Base-by-base conservation (phyloP, 108 stramenopile genomes). In the Skeletonema potamos region DNA sequence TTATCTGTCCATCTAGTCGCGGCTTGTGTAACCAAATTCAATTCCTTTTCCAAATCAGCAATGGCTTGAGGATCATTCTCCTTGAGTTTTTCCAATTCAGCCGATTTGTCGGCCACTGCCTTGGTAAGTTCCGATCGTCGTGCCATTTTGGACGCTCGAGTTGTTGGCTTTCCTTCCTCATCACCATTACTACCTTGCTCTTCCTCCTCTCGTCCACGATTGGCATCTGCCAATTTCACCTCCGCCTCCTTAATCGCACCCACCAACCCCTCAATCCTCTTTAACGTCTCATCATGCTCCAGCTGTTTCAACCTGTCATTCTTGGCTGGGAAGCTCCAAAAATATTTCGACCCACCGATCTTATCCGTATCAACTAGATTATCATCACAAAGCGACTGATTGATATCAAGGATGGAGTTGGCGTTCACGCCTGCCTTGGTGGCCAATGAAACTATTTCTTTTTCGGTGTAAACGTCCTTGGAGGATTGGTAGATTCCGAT, bases 1-100 rank as follows among this genome's bases (percentile, higher is more conserved):
- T 97, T 97, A 68, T 97, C 96, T 66, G 96, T 97, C 96, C 94
- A 97, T 1, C 96, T 86, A 79, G 95, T 74, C 3, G 96, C 96
- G 0, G 92, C 91, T n/a, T 82, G 80, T 33, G 48, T 82, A 33
- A 86, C 87, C 54, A 90, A 64, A 33, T 81, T 64, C 57, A 89
- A 71, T 64, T 94, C 87, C 43, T 83, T 74, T 44, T 89, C 74
- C 62, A 97, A 84, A 72, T 93, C 91, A 4, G 89, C 87, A 61
- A 95, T 66, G 0, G 90, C 91, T 59, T 83, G 85, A 1, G 96
- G 96, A 83, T 97, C 96, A 81, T 95, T 97, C 77, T 94, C 92
- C 48, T 91, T 85, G 61, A 95, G 77, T 30, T 57, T 67, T 4
- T 69, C 87, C 58, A 94, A 68, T 79, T 92, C 89, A 2, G 37